Conservation (phyloP, 1,284 basidiomycete genomes). For the Papiliotrema flavescens region DNA sequence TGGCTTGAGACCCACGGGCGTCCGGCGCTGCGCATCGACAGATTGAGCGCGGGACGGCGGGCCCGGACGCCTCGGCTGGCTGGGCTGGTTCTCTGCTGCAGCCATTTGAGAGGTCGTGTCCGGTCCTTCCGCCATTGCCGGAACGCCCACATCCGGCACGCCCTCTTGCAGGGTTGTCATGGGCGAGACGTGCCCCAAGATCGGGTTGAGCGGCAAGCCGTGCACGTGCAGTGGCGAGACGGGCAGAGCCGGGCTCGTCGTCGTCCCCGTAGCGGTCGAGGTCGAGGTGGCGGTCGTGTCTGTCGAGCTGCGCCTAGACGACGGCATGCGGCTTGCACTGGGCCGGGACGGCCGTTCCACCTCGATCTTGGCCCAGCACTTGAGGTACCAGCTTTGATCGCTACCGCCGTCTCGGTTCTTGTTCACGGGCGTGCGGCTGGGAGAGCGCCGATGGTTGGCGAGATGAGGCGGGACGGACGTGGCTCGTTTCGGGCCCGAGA, state of each 20-base stretch:
- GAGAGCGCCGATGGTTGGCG: background rate
- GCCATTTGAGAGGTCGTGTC: too few relatives aligned
- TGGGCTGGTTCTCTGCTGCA: background rate
- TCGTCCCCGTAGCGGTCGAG: background rate
- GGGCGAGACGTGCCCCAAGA: background rate
- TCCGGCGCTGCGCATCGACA: background rate
- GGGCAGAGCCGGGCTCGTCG: background rate
- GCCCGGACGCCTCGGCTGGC: background rate
- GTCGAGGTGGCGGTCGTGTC: background rate
- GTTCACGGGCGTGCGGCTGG: background rate
- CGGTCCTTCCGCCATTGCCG: too few relatives aligned
- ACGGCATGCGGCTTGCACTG: background rate
- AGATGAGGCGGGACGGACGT: constrained; percentile 7
- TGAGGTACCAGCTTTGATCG: constrained; percentile 5
- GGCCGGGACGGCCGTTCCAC: background rate
- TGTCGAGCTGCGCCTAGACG: background rate
- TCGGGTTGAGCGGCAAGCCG: background rate
- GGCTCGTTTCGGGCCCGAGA: constrained; percentile 2
- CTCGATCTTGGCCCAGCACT: constrained; percentile 23
- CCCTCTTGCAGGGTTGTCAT: background rate
- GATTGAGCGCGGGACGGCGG: background rate
- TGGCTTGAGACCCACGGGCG: background rate
- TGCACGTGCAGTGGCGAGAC: background rate
- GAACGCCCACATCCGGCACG: background rate
- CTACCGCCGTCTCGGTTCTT: constrained; percentile 2